Base-by-base conservation (phyloP, 2,329 filamentous ascomycete genomes). In the Sarocladium brachiariae region DNA sequence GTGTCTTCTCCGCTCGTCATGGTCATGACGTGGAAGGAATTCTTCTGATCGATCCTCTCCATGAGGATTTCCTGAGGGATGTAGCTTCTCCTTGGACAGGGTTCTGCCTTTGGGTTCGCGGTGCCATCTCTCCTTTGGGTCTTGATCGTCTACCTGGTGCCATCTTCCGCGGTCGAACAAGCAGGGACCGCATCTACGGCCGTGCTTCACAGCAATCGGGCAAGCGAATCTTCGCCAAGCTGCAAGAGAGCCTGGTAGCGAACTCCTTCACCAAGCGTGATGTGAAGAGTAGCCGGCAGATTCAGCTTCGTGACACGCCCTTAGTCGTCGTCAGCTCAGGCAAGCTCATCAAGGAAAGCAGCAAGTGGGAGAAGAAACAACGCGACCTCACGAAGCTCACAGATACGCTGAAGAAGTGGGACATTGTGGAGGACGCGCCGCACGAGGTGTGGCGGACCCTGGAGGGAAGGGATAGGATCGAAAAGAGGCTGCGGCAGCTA, bases 201-300 rank as follows among this genome's bases (percentile, higher is more conserved):
- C 78, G 81, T 39, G 81, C 83, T 4, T 82, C 89, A 0, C 86
- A 89, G 62, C 89, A 95, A 66, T 77, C 76, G 21, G 88, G 87
- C 54, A 95, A 91, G 65, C 85, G 81, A 64, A 85, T 96, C 66
- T 96, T 95, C 65, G 87, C 90, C 4, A 88, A 91, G 68, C 75
- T 99, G 51, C 93, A 99, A 68, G 93, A 99, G 71, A 92, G 86
- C 56, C 75, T 97, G 1, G 89, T 96, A 27, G 91, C 91, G 0
- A 80, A 84, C 56, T 89, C 87, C 1, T 81, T 97, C 57, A 89
- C 89, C 13, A 86, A 84, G 65, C 87, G 87, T 30, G 93, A 99
- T 61, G 83, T 95, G 16, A 73, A 77, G 39, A 87, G 84, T 53
- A 89, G 89, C 52, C 76, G 86, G 19, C 83, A 84, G 43, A 93